Conservation (phyloP, 352 stramenopile genomes). For the Globisporangium radiosum region DNA sequence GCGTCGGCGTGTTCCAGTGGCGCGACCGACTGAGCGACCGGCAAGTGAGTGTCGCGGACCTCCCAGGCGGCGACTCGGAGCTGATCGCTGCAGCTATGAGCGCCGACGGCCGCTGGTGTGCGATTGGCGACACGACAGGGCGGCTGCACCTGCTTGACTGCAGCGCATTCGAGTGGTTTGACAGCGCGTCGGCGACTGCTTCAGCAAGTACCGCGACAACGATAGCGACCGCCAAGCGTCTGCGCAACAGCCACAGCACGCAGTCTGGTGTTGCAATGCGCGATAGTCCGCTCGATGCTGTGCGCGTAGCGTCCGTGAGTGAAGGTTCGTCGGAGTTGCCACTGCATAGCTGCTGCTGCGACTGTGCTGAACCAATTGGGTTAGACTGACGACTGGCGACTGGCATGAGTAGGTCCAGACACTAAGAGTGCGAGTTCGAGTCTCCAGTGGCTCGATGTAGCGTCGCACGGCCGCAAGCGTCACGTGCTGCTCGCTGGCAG, state of each 20-base stretch:
- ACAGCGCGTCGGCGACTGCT: not conserved
- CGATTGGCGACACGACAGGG: constrained; percentile 15
- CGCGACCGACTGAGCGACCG: constrained; percentile 49
- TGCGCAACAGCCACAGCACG: constrained; percentile 19
- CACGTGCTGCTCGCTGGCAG: constrained; percentile 29
- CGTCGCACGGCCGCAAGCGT: constrained; percentile 2
- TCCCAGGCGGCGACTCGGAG: constrained; percentile 12
- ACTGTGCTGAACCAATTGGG: too few relatives aligned
- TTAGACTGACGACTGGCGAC: too few relatives aligned
- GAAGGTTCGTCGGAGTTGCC: constrained; percentile 2
- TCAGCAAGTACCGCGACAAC: not conserved
- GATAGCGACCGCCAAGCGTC: constrained; percentile 16
- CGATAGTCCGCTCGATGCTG: constrained; percentile 29
- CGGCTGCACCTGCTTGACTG: constrained; percentile 26
- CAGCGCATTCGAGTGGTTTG: constrained; percentile 16
- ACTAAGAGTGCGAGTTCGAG: constrained; percentile 11
- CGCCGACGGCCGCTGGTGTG: constrained; percentile 25
- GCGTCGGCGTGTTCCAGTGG: constrained; percentile 45
- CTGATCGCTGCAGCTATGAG: constrained; percentile 19
- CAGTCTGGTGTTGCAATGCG: constrained; percentile 23
- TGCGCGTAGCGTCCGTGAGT: constrained; percentile 22
- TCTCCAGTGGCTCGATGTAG: constrained; percentile 17
- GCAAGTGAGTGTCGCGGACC: constrained; percentile 24
- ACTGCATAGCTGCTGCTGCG: too few relatives aligned
- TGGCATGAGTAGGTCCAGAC: constrained; percentile 8